phyloP scores from a whole-genome alignment of 129 eudicot species.

The Chrysanthemum seticuspe region DNA sequence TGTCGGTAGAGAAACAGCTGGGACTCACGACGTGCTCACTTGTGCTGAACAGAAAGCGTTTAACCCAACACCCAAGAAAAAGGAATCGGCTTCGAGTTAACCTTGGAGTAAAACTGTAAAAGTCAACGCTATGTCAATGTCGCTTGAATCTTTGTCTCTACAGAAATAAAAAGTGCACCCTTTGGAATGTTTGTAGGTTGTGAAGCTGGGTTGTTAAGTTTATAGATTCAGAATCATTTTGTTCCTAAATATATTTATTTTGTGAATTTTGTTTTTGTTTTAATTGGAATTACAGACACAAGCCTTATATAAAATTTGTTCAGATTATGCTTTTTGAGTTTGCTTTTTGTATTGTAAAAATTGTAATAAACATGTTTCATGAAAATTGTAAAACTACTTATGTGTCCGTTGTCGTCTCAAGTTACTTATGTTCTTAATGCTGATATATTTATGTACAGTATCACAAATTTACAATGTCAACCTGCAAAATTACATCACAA shows the following conservation, averaged over 20 bases:
- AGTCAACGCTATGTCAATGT: conserved; percentile 8
- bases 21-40: conserved; percentile 65
- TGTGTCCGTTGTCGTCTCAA: conserved; percentile 14
- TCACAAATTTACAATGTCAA: not conserved
- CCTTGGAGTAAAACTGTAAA: conserved; percentile 4
- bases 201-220: conserved; percentile 30
- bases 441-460: not conserved
- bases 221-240: conserved; percentile 31
- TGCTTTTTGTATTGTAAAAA: conserved; percentile 31
- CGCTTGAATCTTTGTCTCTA: conserved; percentile 17
- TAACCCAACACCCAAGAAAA: conserved; percentile 45
- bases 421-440: not conserved
- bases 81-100: conserved; percentile 48
- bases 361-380: conserved; percentile 6
- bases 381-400: conserved; percentile 27
- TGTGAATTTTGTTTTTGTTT: conserved; percentile 31
- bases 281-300: conserved; percentile 17
- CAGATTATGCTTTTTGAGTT: conserved; percentile 28
- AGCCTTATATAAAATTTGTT: conserved; percentile 18
- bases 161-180: conserved; percentile 34
- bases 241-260: conserved; percentile 35
- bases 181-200: conserved; percentile 24
- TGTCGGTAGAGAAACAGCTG: conserved; percentile 74
- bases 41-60: conserved; percentile 76
- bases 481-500: not conserved